Percentiles rank a stretch among this genome's conserved stretches.
Evolutionary conservation across 495 filamentous ascomycete genomes (phyloP).

Genomic region (Achaetomiella virescens): DNA sequence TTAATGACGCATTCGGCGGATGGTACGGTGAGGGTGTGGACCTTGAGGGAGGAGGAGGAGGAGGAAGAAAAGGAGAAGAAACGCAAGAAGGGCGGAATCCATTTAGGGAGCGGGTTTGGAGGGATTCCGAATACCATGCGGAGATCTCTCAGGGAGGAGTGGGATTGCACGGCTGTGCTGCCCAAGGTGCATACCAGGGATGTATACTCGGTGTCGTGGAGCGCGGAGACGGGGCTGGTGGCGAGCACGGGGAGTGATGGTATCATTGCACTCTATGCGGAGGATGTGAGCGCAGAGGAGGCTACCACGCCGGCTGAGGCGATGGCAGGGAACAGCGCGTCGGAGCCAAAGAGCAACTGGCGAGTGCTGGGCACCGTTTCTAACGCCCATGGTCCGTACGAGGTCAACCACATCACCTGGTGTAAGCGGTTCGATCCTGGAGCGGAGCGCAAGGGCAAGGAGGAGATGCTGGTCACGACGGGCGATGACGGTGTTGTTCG

Average conservation of each 20-base stretch:
- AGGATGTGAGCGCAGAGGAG: constrained; percentile 43
- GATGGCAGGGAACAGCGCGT: constrained; percentile 2
- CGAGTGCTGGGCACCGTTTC: constrained; percentile 55
- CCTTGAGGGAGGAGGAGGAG: constrained; percentile 50
- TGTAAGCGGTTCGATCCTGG: constrained; percentile 52
- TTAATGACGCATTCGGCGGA: constrained; percentile 78
- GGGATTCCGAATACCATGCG: constrained; percentile 77
- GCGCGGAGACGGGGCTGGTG: constrained; percentile 61
- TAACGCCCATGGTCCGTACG: constrained; percentile 80
- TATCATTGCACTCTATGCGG: constrained; percentile 69
- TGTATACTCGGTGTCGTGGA: constrained; percentile 79
- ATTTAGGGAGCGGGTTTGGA: constrained; percentile 28
- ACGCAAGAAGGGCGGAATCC: constrained; percentile 3
- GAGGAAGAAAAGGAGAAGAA: constrained; percentile 29
- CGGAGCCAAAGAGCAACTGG: constrained; percentile 52
- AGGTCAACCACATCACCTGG: constrained; percentile 89
- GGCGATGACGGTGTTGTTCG: constrained; percentile 75
- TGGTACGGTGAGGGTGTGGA: constrained; percentile 70
- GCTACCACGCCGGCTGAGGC: constrained; percentile 16
- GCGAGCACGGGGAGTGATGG: constrained; percentile 85
- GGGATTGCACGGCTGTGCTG: constrained; percentile 65
- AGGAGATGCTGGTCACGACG: constrained; percentile 73
- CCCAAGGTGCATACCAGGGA: constrained; percentile 71
- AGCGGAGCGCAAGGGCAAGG: constrained; percentile 42
- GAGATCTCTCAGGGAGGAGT: constrained; percentile 67